Percentiles rank a stretch among this genome's conserved stretches.
Evolutionary conservation across 2,329 filamentous ascomycete genomes (phyloP).

Genomic region (Penicillium capsulatum): DNA sequence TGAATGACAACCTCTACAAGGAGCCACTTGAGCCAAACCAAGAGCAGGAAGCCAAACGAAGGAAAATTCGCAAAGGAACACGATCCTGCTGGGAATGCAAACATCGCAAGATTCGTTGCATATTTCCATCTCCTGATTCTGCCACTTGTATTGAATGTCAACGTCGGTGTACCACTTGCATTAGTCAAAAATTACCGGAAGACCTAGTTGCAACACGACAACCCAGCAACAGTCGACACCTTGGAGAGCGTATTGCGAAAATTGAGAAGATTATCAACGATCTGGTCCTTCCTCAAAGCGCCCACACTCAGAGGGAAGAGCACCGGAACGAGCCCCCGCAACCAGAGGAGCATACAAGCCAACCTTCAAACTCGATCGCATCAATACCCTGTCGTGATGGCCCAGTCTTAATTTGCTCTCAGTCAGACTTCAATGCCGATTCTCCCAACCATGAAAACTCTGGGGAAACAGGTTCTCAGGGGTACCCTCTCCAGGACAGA

Average conservation of each 20-base stretch:
- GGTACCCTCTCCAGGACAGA: too few species aligned
- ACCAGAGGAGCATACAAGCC: too few species aligned
- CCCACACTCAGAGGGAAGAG: too few species aligned
- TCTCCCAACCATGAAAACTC: too few species aligned
- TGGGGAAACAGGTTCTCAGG: too few species aligned
- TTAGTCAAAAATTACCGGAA: slow-evolving; percentile 24
- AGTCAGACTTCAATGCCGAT: too few species aligned
- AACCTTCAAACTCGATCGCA: too few species aligned
- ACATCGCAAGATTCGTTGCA: slow-evolving; percentile 4
- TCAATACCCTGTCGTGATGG: too few species aligned
- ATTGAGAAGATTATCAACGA: slow-evolving; percentile 14
- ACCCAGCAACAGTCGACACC: slow-evolving; percentile 10
- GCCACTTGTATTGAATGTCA: slow-evolving; percentile 21
- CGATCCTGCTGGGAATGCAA: slow-evolving; percentile 4
- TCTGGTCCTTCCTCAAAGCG: too few species aligned
- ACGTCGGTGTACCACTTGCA: slow-evolving; percentile 20
- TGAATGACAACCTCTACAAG: neutral
- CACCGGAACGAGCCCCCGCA: too few species aligned
- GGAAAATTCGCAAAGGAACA: slow-evolving; percentile 30
- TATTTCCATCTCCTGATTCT: slow-evolving; percentile 8
- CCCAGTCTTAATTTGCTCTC: too few species aligned
- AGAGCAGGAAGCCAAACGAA: slow-evolving; percentile 10
- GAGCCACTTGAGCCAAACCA: neutral
- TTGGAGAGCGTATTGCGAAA: slow-evolving; percentile 13
- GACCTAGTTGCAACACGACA: slow-evolving; percentile 10